Evolutionary conservation across 179 eudicot genomes (phyloP), one percentile per base, ranked within the genome.

Genomic region (Nepenthes alata): DNA sequence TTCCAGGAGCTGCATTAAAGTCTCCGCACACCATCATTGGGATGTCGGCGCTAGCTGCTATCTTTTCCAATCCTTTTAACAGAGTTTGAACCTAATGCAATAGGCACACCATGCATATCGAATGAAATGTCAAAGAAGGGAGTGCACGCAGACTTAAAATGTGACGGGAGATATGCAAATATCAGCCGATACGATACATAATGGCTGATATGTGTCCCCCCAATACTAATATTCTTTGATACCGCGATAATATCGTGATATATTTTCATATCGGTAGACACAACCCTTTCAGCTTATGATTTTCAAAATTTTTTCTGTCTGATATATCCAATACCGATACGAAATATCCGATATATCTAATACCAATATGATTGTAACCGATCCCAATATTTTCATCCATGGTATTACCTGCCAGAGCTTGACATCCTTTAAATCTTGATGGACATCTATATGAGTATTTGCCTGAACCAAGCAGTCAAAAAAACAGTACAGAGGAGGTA

Each of bases 1-100:
- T 93, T 75, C 89, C 94, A 63, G 98, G 98, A 57, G 78, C 80
- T 36, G 97, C 86, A 78, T 82, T 87, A 66, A 93, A 93, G 86
- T 93, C 98, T 34, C 98, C 98, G 61, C 98, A 93, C 5, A 93
- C 93, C 76, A 93, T 61, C 97, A 93, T 93, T 4, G 98, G 98
- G 63, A 93, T 93, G 76, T 90, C 94, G 25, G 95, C 97, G 77
- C 95, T 90, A 25, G 77, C 82, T 76, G 98, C 95, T 61, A 93
- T 93, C 77, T 93, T 93, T 74, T 93, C 98, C 77, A 93, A 70
- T 57, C 97, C 98, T 77, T 93, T 93, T 56, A 93, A 67, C 48
- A 93, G 73, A 35, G 98, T 93, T 72, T 93, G 94, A 64, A 93
- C 98, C 98, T 93, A 54, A 64, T 34, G 14, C 5, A 62, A 56